Evolutionary conservation across 148 eudicot genomes (phyloP).

Genomic region (Camellia lanceoleosa): DNA sequence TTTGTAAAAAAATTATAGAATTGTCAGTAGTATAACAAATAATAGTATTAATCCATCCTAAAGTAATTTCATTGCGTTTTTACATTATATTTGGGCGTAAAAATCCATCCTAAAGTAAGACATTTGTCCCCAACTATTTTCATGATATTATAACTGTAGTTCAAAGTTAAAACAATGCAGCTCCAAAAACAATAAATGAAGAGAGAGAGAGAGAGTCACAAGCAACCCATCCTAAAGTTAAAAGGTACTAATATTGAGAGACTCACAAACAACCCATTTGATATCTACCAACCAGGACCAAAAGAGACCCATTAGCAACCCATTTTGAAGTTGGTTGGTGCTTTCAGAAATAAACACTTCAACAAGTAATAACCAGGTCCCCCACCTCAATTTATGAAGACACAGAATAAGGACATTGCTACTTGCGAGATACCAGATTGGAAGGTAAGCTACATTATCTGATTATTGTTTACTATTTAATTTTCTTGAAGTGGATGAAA

Average conservation of each 20-base stretch:
- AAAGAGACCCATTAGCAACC: constrained; percentile 3
- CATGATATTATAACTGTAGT: too few species aligned
- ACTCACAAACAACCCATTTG: neutral
- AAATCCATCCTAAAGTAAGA: too few species aligned
- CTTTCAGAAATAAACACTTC: neutral
- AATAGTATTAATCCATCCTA: too few species aligned
- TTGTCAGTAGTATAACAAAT: too few species aligned
- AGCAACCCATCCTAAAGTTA: neutral
- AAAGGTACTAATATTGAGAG: neutral
- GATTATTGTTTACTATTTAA: neutral
- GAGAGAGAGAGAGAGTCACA: neutral
- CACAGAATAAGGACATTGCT: neutral
- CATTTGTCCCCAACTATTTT: too few species aligned
- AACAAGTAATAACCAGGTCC: neutral
- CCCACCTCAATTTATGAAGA: neutral
- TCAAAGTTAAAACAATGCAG: too few species aligned
- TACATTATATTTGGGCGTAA: too few species aligned
- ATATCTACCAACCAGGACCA: neutral
- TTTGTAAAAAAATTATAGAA: too few species aligned
- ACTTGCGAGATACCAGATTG: neutral
- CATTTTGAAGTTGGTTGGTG: neutral
- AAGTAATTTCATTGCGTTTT: too few species aligned
- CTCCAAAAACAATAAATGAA: neutral
- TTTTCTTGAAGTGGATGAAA: neutral
- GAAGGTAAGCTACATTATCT: neutral